Evolutionary conservation across 2,329 filamentous ascomycete species (phyloP).

Genomic region (Aspergillus calidoustus): DNA sequence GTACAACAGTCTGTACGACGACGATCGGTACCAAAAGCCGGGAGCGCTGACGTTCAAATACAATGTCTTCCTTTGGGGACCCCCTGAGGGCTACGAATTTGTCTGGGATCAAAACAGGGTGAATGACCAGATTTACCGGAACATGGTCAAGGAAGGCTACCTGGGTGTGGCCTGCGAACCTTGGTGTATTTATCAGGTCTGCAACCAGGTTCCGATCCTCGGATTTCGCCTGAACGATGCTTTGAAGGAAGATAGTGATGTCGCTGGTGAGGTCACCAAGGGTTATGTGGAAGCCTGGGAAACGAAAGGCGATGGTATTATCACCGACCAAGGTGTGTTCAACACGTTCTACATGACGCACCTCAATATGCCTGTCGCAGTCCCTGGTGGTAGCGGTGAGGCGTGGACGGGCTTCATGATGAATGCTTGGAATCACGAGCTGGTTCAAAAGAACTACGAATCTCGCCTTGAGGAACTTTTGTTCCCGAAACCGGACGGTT

Average conservation of each 20-base stretch:
- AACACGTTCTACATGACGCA: slow-evolving; percentile 3
- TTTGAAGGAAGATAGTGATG: not conserved
- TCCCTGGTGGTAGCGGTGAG: not conserved
- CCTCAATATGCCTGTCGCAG: not conserved
- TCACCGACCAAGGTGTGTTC: not conserved
- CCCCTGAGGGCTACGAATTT: not conserved
- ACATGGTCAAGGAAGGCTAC: slow-evolving; percentile 7
- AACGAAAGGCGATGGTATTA: not conserved
- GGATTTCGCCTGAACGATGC: slow-evolving; percentile 9
- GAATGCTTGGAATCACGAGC: slow-evolving; percentile 10
- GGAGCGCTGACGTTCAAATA: slow-evolving; percentile 8
- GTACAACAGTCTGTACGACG: slow-evolving; percentile 12
- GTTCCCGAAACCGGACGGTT: not conserved
- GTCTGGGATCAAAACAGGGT: slow-evolving; percentile 4
- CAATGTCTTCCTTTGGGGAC: not conserved
- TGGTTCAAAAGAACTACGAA: slow-evolving; percentile 1
- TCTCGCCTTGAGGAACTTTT: not conserved
- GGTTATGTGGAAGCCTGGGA: slow-evolving; percentile 11
- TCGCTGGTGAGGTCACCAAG: slow-evolving; percentile 1
- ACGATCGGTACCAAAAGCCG: slow-evolving; percentile 6
- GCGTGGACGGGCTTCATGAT: slow-evolving; percentile 7
- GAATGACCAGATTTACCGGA: slow-evolving; percentile 10
- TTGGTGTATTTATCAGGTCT: slow-evolving; percentile 11
- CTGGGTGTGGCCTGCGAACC: slow-evolving; percentile 10
- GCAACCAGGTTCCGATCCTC: slow-evolving; percentile 8